Evolutionary conservation across 768 basidiomycete species (phyloP).

Genomic region (Lentinula guzmanii): DNA sequence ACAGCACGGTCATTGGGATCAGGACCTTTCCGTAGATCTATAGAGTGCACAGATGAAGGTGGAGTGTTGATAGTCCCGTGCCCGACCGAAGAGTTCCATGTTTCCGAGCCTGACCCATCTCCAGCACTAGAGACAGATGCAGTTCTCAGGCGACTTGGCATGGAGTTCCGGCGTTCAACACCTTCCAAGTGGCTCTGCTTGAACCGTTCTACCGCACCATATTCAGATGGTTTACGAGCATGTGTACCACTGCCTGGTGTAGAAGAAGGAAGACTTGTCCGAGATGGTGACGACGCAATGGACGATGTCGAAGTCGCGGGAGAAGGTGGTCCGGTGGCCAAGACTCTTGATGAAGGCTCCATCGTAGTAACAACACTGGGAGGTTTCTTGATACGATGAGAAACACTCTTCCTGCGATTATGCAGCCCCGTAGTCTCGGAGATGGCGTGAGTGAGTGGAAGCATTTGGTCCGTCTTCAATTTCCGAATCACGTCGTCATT

Average conservation of each 20-base stretch:
- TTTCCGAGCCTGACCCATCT: slow-evolving; percentile 73
- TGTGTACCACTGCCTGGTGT: slow-evolving; percentile 62
- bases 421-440: slow-evolving; percentile 56
- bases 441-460: slow-evolving; percentile 68
- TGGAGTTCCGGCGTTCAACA: slow-evolving; percentile 70
- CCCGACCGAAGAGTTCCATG: slow-evolving; percentile 56
- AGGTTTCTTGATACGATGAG: slow-evolving; percentile 75
- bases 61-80: slow-evolving; percentile 58
- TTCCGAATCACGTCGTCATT: slow-evolving; percentile 98
- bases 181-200: slow-evolving; percentile 77
- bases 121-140: slow-evolving; percentile 81
- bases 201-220: slow-evolving; percentile 82
- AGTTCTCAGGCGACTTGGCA: slow-evolving; percentile 83
- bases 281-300: slow-evolving; percentile 83
- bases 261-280: slow-evolving; percentile 63
- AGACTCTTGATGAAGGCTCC: slow-evolving; percentile 45
- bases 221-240: slow-evolving; percentile 84
- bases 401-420: slow-evolving; percentile 74
- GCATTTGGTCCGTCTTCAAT: slow-evolving; percentile 85
- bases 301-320: slow-evolving; percentile 91
- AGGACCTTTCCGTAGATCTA: slow-evolving; percentile 69
- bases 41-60: slow-evolving; percentile 80
- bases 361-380: slow-evolving; percentile 68
- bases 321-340: slow-evolving; percentile 77
- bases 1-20: slow-evolving; percentile 85